Evolutionary conservation across 2,329 filamentous ascomycete species (phyloP).

Genomic region (Rachicladosporium sp.): DNA sequence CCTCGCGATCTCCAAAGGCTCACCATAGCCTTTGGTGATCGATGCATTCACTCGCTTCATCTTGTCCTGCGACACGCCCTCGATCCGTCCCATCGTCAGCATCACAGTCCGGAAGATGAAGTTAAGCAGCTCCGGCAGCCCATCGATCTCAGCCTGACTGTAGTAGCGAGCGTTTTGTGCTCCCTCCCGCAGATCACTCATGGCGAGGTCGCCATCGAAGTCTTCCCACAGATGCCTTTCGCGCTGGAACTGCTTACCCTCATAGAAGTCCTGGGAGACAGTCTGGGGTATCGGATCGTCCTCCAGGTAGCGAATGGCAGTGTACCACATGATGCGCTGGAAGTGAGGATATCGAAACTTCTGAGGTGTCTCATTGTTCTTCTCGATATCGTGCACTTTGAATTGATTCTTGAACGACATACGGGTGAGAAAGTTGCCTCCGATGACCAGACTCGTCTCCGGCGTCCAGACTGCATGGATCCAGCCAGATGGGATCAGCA

Average conservation of each 20-base stretch:
- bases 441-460: constrained; percentile 56
- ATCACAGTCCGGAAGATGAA: constrained; percentile 53
- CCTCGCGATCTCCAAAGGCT: constrained; percentile 47
- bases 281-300: constrained; percentile 49
- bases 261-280: constrained; percentile 43
- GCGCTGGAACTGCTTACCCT: constrained; percentile 44
- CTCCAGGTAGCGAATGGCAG: constrained; percentile 50
- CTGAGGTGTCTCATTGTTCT: constrained; percentile 51
- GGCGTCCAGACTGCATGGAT: constrained; percentile 63
- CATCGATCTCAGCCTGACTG: constrained; percentile 49
- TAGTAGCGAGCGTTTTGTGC: constrained; percentile 47
- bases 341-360: constrained; percentile 59
- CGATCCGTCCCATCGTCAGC: constrained; percentile 48
- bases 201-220: constrained; percentile 39
- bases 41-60: constrained; percentile 49
- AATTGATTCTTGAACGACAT: constrained; percentile 57
- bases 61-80: constrained; percentile 46
- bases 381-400: constrained; percentile 53
- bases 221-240: constrained; percentile 46
- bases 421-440: constrained; percentile 56
- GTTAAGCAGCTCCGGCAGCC: constrained; percentile 45
- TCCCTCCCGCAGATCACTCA: constrained; percentile 36
- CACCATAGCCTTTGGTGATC: constrained; percentile 50
- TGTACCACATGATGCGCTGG: constrained; percentile 58
- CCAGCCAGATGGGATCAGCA: constrained; percentile 60